A percentile compares a stretch with the other conserved stretches of the same genome.
Conservation (phyloP, 306 rosid genomes). For the Fragaria vesca region DNA sequence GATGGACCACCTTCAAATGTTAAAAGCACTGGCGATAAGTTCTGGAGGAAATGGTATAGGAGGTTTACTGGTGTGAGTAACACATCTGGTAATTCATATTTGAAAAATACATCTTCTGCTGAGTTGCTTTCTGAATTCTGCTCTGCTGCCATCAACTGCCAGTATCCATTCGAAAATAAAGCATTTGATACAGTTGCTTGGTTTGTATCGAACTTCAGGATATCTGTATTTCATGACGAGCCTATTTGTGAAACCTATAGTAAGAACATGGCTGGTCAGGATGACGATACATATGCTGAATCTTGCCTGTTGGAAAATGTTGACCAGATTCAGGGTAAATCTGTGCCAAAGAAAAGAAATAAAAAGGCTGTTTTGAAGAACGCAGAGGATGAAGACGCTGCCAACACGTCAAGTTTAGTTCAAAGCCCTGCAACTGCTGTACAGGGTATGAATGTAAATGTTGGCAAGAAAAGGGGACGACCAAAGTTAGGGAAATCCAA, state of each 20-base stretch:
- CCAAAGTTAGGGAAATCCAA: slow-evolving; percentile 37
- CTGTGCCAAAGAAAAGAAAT: slow-evolving; percentile 33
- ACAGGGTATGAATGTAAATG: slow-evolving; percentile 24
- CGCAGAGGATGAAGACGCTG: slow-evolving; percentile 36
- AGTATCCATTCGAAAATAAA: slow-evolving; percentile 37
- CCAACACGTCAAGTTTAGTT: slow-evolving; percentile 21
- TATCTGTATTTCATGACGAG: slow-evolving; percentile 59
- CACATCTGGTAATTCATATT: slow-evolving; percentile 33
- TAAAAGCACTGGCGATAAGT: slow-evolving; percentile 52
- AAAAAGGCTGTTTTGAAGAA: slow-evolving; percentile 20
- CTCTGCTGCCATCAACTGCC: slow-evolving; percentile 62
- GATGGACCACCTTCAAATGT: slow-evolving; percentile 25
- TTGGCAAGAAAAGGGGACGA: slow-evolving; percentile 28
- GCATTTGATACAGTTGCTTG: slow-evolving; percentile 55
- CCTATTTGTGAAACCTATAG: slow-evolving; percentile 28
- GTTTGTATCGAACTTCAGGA: slow-evolving; percentile 69
- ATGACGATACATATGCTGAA: slow-evolving; percentile 29
- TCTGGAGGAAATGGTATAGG: slow-evolving; percentile 64
- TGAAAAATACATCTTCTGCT: slow-evolving; percentile 39
- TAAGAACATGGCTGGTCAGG: slow-evolving; percentile 18
- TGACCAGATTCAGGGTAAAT: slow-evolving; percentile 27
- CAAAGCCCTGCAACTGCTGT: slow-evolving; percentile 19
- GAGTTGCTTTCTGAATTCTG: slow-evolving; percentile 64
- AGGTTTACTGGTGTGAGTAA: slow-evolving; percentile 38
- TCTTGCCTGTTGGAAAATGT: slow-evolving; percentile 25